Percentiles rank a stretch among this genome's conserved stretches.
phyloP scores from a whole-genome alignment of 495 filamentous ascomycete species.

The Penicillium cataractarum region DNA sequence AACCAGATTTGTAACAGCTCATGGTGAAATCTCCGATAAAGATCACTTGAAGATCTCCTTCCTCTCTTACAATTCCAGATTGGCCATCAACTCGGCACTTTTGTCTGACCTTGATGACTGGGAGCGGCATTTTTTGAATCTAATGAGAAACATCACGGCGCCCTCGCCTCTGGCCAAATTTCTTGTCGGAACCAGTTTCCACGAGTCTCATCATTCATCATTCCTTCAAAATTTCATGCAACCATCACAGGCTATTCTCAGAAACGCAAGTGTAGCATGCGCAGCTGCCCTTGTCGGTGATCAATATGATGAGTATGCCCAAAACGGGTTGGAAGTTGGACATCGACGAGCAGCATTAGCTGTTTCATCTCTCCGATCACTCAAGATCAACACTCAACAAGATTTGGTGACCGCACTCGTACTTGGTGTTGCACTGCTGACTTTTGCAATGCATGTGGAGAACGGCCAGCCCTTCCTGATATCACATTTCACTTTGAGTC shows the following conservation, averaged over 20 bases:
- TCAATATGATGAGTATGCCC: slow-evolving; percentile 8
- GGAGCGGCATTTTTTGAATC: slow-evolving; percentile 25
- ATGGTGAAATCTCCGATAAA: neutral
- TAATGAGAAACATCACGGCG: slow-evolving; percentile 20
- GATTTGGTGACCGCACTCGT: slow-evolving; percentile 19
- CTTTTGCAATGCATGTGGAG: slow-evolving; percentile 29
- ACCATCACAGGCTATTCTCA: slow-evolving; percentile 14
- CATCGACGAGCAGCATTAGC: slow-evolving; percentile 23
- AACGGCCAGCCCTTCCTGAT: slow-evolving; percentile 25
- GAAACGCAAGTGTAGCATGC: slow-evolving; percentile 23
- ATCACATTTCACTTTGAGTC: slow-evolving; percentile 20
- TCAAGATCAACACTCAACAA: slow-evolving; percentile 8
- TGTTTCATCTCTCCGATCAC: slow-evolving; percentile 22
- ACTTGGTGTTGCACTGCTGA: slow-evolving; percentile 24
- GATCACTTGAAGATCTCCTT: neutral
- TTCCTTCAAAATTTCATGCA: slow-evolving; percentile 20
- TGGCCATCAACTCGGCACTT: slow-evolving; percentile 15
- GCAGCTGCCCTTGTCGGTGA: slow-evolving; percentile 25
- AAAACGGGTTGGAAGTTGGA: slow-evolving; percentile 14
- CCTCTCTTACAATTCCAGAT: slow-evolving; percentile 6
- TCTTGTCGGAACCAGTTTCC: slow-evolving; percentile 21
- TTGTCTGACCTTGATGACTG: slow-evolving; percentile 19
- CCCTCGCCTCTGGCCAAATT: slow-evolving; percentile 26
- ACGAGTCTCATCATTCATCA: slow-evolving; percentile 18
- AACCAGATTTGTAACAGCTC: too few relatives aligned